phyloP scores from a whole-genome alignment of 805 yeast species.

The Zygosaccharomyces pseudorouxii region DNA sequence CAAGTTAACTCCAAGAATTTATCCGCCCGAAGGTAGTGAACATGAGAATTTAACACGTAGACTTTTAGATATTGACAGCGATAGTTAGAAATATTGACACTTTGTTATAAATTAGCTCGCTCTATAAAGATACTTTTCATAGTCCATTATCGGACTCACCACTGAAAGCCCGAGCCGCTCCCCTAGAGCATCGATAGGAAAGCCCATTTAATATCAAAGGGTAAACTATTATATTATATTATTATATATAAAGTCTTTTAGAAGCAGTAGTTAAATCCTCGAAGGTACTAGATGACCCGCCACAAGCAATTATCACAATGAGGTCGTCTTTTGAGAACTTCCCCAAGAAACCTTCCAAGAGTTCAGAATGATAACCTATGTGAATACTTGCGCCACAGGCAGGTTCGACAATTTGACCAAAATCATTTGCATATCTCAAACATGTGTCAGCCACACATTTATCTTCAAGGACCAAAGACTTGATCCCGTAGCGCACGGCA shows the following conservation, averaged over 20 bases:
- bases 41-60: no score
- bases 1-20: no score
- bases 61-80: no score
- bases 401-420: constrained; percentile 52
- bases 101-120: no score
- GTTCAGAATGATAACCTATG: constrained; percentile 39
- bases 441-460: neutral
- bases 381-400: constrained; percentile 71
- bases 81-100: no score
- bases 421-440: neutral
- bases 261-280: constrained; percentile 25
- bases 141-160: no score
- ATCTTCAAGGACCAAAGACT: constrained; percentile 20
- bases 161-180: no score
- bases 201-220: no score
- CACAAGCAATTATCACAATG: constrained; percentile 56
- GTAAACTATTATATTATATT: no score
- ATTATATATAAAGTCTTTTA: neutral
- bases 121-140: no score
- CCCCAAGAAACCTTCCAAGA: constrained; percentile 16
- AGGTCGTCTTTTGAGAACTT: constrained; percentile 37
- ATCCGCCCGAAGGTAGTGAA: no score
- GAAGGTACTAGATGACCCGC: constrained; percentile 42
- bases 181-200: no score
- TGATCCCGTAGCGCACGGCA: constrained; percentile 37